Percentiles rank a stretch among this genome's conserved stretches.
phyloP scores from a whole-genome alignment of 1,284 basidiomycete species.

The Ustilago esculenta region DNA sequence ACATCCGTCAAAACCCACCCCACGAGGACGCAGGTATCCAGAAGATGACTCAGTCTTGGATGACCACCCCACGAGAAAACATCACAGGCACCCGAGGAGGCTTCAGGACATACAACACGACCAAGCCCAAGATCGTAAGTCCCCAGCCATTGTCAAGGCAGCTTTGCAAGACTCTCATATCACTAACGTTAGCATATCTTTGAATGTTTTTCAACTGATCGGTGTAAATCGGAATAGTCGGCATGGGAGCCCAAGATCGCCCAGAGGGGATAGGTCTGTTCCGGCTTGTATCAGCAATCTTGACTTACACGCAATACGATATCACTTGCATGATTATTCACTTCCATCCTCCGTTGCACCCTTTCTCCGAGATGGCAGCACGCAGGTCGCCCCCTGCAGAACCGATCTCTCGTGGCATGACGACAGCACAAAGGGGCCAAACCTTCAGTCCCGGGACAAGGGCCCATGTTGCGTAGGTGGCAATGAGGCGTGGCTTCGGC shows the following conservation, averaged over 20 bases:
- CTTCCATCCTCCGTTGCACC: no score
- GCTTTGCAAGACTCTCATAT: conserved; percentile 1
- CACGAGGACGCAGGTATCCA: conserved; percentile 47
- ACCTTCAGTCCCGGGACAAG: no score
- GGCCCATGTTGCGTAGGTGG: no score
- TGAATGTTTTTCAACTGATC: not conserved
- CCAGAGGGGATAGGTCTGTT: conserved; percentile 23
- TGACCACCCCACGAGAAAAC: conserved; percentile 55
- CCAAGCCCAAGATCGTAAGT: conserved; percentile 60
- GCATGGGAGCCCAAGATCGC: conserved; percentile 64
- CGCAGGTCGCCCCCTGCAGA: no score
- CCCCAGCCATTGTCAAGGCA: not conserved
- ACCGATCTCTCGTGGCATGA: no score
- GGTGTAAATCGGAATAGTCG: conserved; percentile 21
- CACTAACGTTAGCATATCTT: no score
- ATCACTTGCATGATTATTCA: no score
- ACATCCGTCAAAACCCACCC: conserved; percentile 59
- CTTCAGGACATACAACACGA: conserved; percentile 63
- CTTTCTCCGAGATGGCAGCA: no score
- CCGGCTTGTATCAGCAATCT: not conserved
- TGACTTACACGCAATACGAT: no score
- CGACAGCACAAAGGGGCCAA: no score
- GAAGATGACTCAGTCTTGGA: conserved; percentile 55
- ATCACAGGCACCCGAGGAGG: conserved; percentile 61
- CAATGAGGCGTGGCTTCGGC: no score